These are phyloP conservation scores for Monosporozyma aerobia DNA, from an alignment of 805 yeast species.

Conservation along the genomic window DNA sequence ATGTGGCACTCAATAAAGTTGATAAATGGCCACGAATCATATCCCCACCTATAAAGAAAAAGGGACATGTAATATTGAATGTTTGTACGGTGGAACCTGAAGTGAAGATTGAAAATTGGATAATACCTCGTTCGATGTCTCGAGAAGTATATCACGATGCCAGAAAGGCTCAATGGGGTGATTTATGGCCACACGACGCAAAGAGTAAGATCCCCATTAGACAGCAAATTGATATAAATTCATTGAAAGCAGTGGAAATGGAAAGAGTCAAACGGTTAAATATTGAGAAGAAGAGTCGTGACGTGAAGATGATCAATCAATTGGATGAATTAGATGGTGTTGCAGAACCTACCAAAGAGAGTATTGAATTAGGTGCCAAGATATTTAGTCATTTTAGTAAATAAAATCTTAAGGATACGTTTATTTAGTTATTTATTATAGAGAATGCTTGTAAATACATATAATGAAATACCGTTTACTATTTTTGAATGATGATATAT, in stretches of 20 bases:
- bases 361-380: background rate
- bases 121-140: conserved; percentile 68
- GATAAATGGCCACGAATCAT: conserved; percentile 65
- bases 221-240: conserved; percentile 18
- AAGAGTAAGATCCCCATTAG: conserved; percentile 38
- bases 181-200: conserved; percentile 71
- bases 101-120: conserved; percentile 82
- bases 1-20: conserved; percentile 20
- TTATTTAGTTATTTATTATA: background rate
- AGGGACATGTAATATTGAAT: conserved; percentile 73
- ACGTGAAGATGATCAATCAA: conserved; percentile 13
- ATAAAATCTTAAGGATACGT: background rate
- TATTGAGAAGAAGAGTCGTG: conserved; percentile 12
- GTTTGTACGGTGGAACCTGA: conserved; percentile 56
- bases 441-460: background rate
- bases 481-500: background rate
- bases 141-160: conserved; percentile 81
- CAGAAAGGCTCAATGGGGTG: conserved; percentile 75
- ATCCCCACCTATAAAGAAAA: conserved; percentile 61
- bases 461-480: background rate
- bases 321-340: conserved; percentile 4
- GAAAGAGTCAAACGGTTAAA: conserved; percentile 15
- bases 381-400: background rate
- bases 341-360: background rate
- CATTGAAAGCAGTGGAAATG: conserved; percentile 21